These are phyloP conservation scores for Adiantum capillusveneris DNA, from an alignment of 75 land plant genomes.

Conservation along the genomic window DNA sequence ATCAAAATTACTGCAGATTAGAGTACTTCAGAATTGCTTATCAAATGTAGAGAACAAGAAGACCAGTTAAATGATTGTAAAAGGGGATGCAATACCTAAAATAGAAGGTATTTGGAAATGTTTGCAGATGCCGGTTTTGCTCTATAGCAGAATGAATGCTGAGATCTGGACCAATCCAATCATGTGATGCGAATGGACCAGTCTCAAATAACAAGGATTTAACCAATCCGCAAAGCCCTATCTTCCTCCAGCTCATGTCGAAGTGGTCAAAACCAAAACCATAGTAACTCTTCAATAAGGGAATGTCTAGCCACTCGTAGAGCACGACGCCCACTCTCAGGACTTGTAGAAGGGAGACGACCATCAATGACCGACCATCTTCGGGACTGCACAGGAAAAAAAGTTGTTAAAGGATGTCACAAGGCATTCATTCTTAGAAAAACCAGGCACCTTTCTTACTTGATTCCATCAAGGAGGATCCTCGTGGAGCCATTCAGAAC, in stretches of 20 bases:
- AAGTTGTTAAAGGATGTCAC: no score
- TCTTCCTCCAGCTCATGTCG: conserved; percentile 61
- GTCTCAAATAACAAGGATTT: conserved; percentile 48
- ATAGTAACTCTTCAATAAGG: conserved; percentile 70
- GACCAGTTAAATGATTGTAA: not conserved
- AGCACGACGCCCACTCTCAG: conserved; percentile 68
- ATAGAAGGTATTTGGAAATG: conserved; percentile 83
- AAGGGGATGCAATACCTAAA: conserved; percentile 42
- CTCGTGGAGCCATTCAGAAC: conserved; percentile 94
- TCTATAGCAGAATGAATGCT: conserved; percentile 67
- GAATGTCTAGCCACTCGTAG: conserved; percentile 85
- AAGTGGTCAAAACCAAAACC: conserved; percentile 96
- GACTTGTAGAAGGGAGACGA: conserved; percentile 66
- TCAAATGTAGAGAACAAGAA: not conserved
- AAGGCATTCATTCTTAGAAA: no score
- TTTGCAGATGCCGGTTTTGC: conserved; percentile 49
- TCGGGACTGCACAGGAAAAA: conserved; percentile 49
- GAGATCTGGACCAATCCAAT: conserved; percentile 94
- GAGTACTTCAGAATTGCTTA: not conserved
- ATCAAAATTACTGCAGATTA: not conserved
- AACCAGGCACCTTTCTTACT: no score
- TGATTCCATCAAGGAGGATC: conserved; percentile 85
- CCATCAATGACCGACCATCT: conserved; percentile 69
- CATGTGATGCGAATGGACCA: conserved; percentile 77
- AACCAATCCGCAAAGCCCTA: conserved; percentile 61